Conservation (phyloP, 192 early-diverging fungal species). For the Coemansia guatemalensis region DNA sequence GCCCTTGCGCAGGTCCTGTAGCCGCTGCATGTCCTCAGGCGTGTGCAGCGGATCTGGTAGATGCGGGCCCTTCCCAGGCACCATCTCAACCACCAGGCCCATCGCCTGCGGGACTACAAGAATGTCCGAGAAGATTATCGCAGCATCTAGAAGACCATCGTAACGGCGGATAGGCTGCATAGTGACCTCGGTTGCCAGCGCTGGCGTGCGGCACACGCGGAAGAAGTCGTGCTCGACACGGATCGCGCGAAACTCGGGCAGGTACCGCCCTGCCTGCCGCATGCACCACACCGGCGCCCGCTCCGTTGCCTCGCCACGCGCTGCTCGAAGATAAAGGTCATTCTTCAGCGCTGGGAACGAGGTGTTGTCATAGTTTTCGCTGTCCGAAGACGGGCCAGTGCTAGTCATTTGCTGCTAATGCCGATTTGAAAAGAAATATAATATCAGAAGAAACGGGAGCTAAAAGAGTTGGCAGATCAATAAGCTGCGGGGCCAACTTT, state of each 20-base stretch:
- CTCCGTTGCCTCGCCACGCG: constrained; percentile 74
- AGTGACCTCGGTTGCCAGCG: constrained; percentile 91
- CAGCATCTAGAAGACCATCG: constrained; percentile 83
- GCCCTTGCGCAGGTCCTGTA: constrained; percentile 60
- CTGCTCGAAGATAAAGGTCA: constrained; percentile 86
- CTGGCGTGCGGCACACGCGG: constrained; percentile 89
- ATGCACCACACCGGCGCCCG: constrained; percentile 96
- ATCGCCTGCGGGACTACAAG: constrained; percentile 96
- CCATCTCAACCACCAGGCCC: constrained; percentile 94
- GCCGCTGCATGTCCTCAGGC: constrained; percentile 70
- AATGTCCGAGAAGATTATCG: constrained; percentile 99
- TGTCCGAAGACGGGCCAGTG: neutral
- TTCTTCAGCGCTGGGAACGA: constrained; percentile 85
- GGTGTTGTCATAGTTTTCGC: constrained; percentile 36
- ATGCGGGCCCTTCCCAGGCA: constrained; percentile 83
- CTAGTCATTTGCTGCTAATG: neutral
- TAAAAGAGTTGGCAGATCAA: neutral
- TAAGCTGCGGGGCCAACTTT: neutral
- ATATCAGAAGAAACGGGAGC: neutral
- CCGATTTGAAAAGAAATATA: constrained; percentile 1
- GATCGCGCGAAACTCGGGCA: constrained; percentile 91
- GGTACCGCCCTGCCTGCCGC: constrained; percentile 96
- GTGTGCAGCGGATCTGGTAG: constrained; percentile 78
- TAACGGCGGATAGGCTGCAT: constrained; percentile 96
- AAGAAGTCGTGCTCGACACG: constrained; percentile 91